These are phyloP conservation scores for Phytophthora foliorum DNA, from an alignment of 352 stramenopile genomes.

Conservation along the genomic window DNA sequence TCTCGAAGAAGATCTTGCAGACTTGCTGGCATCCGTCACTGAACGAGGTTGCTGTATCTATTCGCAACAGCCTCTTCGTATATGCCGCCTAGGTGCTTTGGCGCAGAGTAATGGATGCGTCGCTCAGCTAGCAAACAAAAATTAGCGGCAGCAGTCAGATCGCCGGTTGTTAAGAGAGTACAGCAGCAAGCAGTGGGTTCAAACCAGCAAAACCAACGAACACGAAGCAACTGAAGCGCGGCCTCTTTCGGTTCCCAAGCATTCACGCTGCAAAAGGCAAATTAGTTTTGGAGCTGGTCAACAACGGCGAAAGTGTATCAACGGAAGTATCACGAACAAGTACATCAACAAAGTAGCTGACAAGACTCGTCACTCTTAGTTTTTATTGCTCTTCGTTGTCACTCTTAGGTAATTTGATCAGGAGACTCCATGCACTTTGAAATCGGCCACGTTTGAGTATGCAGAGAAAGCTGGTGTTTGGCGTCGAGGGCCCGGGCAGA, in stretches of 20 bases:
- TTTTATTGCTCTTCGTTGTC: background rate
- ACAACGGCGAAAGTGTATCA: slow-evolving; percentile 26
- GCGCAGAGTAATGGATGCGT: slow-evolving; percentile 1
- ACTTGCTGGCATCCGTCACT: slow-evolving; percentile 85
- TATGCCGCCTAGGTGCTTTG: slow-evolving; percentile 59
- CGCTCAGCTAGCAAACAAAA: background rate
- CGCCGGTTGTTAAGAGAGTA: slow-evolving; percentile 20
- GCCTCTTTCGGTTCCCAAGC: slow-evolving; percentile 13
- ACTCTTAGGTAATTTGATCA: background rate
- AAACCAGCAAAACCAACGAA: slow-evolving; percentile 20
- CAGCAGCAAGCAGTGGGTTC: slow-evolving; percentile 16
- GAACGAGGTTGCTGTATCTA: slow-evolving; percentile 84
- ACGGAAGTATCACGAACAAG: slow-evolving; percentile 34
- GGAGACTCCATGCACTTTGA: no score
- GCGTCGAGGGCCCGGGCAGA: no score
- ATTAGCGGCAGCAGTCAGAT: slow-evolving; percentile 14
- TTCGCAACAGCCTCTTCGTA: slow-evolving; percentile 88
- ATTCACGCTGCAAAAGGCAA: background rate
- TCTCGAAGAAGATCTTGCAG: slow-evolving; percentile 89
- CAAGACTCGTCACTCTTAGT: background rate
- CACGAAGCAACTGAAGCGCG: slow-evolving; percentile 25
- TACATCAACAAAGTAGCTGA: slow-evolving; percentile 24
- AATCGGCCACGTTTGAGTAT: no score
- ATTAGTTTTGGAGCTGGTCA: slow-evolving; percentile 6
- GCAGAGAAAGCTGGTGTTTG: no score